Conservation (phyloP, 2,329 filamentous ascomycete species). For the Ophiostoma quercus region DNA sequence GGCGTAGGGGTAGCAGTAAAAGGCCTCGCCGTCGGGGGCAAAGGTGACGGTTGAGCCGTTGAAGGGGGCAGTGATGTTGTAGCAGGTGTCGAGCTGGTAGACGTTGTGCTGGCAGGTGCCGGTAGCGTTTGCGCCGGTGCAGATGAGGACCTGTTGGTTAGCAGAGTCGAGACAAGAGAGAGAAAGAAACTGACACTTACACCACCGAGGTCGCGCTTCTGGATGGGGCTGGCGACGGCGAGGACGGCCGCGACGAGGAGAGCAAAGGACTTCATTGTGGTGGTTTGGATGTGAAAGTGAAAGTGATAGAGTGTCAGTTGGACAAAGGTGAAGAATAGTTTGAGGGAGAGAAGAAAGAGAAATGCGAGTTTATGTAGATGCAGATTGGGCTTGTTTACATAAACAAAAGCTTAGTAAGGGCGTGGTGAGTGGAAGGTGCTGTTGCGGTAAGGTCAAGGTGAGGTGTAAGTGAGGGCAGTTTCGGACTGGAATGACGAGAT, state of each 20-base stretch:
- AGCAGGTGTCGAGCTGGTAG: constrained; percentile 43
- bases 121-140: constrained; percentile 47
- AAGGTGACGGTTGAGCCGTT: constrained; percentile 43
- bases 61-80: constrained; percentile 42
- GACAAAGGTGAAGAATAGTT: background rate
- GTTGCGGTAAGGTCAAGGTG: background rate
- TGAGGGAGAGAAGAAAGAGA: background rate
- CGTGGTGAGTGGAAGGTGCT: background rate
- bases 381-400: constrained; percentile 4
- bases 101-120: constrained; percentile 43
- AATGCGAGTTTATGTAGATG: constrained; percentile 2
- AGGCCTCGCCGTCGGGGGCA: constrained; percentile 46
- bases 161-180: background rate
- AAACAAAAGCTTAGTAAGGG: constrained; percentile 5
- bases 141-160: constrained; percentile 42
- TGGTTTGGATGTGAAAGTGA: background rate
- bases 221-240: constrained; percentile 30
- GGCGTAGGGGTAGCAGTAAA: constrained; percentile 45
- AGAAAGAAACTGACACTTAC: constrained; percentile 36
- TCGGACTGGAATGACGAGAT: background rate
- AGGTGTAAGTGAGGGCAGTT: background rate
- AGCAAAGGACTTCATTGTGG: constrained; percentile 25
- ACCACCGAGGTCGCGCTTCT: constrained; percentile 43
- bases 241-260: constrained; percentile 21
- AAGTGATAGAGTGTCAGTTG: background rate